Percentiles rank a stretch among this genome's conserved stretches.
These are phyloP conservation scores for Platanthera guangdongensis DNA, from an alignment of 106 monocot genomes.

Conservation along the genomic window DNA sequence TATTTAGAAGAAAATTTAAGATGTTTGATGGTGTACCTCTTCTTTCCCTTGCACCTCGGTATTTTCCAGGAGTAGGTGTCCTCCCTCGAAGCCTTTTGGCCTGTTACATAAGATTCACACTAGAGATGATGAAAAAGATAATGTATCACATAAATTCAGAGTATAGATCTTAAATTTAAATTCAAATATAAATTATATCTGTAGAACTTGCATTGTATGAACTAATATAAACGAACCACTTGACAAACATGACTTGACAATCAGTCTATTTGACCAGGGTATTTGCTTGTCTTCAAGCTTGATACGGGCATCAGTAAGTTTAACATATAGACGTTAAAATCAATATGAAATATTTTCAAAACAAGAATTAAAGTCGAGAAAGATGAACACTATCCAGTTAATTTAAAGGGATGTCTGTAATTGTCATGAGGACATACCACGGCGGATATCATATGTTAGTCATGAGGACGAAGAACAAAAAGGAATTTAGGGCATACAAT, in stretches of 20 bases:
- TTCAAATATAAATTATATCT: background rate
- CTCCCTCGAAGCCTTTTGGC: conserved; percentile 78
- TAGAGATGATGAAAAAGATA: background rate
- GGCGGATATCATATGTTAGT: conserved; percentile 12
- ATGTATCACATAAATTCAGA: background rate
- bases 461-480: background rate
- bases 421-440: conserved; percentile 3
- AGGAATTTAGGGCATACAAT: conserved; percentile 46
- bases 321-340: background rate
- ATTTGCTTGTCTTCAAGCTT: background rate
- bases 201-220: background rate
- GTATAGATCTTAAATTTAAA: background rate
- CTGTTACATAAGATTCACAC: conserved; percentile 21
- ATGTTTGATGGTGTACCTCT: conserved; percentile 30
- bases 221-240: background rate
- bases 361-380: background rate
- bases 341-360: background rate
- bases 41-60: conserved; percentile 53
- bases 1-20: background rate
- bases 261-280: background rate
- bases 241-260: background rate
- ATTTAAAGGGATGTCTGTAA: background rate
- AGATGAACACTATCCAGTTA: background rate
- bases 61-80: conserved; percentile 82
- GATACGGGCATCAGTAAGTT: background rate